phyloP scores from a whole-genome alignment of 352 stramenopile genomes.

The Phytophthora pini region DNA sequence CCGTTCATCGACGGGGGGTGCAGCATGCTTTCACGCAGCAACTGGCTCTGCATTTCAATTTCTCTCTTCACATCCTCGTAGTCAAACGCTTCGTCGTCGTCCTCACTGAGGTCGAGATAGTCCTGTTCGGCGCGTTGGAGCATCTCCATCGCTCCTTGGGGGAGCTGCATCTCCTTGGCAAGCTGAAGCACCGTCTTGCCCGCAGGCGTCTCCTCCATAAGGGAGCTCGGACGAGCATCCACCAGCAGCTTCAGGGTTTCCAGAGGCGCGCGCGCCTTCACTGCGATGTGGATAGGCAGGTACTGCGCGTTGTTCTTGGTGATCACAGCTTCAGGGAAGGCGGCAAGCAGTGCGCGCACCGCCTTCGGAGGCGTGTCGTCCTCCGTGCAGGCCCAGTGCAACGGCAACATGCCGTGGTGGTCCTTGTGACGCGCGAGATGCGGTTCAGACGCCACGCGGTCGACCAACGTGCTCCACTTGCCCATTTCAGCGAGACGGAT shows the following conservation, averaged over 20 bases:
- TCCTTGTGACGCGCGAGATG: conserved; percentile 81
- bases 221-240: conserved; percentile 66
- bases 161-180: conserved; percentile 60
- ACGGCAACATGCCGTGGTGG: conserved; percentile 84
- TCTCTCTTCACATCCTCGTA: conserved; percentile 80
- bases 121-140: conserved; percentile 74
- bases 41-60: conserved; percentile 78
- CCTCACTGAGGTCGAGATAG: conserved; percentile 68
- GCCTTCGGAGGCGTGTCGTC: conserved; percentile 71
- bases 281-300: conserved; percentile 83
- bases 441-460: conserved; percentile 58
- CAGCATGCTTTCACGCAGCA: conserved; percentile 81
- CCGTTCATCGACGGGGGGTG: conserved; percentile 42
- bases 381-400: conserved; percentile 88
- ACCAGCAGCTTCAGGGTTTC: conserved; percentile 70
- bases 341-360: conserved; percentile 66
- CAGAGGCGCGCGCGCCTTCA: conserved; percentile 58
- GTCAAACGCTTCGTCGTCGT: conserved; percentile 69
- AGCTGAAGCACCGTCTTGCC: conserved; percentile 79
- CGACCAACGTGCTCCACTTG: conserved; percentile 74
- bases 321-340: conserved; percentile 78
- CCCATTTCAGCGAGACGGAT: conserved; percentile 86
- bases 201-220: conserved; percentile 73
- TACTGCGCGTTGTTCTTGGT: conserved; percentile 87
- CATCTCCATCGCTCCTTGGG: conserved; percentile 55